Base-by-base conservation (phyloP, 208 protist genomes). In the Strigomonas galati region DNA sequence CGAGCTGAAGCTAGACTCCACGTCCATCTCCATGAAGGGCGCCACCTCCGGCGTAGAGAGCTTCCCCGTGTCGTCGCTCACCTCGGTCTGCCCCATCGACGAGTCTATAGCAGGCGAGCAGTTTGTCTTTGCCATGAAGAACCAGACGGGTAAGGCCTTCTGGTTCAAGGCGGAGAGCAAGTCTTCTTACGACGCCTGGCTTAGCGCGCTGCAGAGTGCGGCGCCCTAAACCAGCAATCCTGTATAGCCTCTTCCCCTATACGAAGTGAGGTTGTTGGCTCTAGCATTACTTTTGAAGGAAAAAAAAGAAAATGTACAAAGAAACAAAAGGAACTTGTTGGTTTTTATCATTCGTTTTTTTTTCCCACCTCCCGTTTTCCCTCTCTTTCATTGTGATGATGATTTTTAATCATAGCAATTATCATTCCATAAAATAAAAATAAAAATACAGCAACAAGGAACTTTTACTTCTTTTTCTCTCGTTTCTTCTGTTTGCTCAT, bases 91-190 rank as follows among this genome's bases (percentile, higher is more conserved):
- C 62, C 81, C 87, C 14, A 89, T 94, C 49, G 87, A 94, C 62
- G 80, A 78, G 17, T 44, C 61, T 32, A 94, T 91, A 49, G 77
- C 87, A 2, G 69, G 78, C 27, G 84, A 94, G 59, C 67, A 81
- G 59, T 94, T 81, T 37, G 85, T 94, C 37, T 91, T 94, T 57
- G 87, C 87, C 19, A 81, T 94, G 72, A 91, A 91, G 78, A 91
- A 91, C 54, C 82, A 91, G 53, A 86, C 80, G 0, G 85, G 85
- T 2, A 91, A 89, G 69, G 87, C 80, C 0, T 94, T 86, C 56
- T 94, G 87, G 87, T 91, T 94, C 59, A 87, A 80, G 64, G 85
- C 76, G 17, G 30, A 63, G 2, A 71, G 67, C 53, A 72, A 77
- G 59, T 52, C 52, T 24, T 68, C 78, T 4, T 89, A 81, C 56